Base-by-base conservation (phyloP, 495 filamentous ascomycete species). In the Amorphotheca resinae region DNA sequence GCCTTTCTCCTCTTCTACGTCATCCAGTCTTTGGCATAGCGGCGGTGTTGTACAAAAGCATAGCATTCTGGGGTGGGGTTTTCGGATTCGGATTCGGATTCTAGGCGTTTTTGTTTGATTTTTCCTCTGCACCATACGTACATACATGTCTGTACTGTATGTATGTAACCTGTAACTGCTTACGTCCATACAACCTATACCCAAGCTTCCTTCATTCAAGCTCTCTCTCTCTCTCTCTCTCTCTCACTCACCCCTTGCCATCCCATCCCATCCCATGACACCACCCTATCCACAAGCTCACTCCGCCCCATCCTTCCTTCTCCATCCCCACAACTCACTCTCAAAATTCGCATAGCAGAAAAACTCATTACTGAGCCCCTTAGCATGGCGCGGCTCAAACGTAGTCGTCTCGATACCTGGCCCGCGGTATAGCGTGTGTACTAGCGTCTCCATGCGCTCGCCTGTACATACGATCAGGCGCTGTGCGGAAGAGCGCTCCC, bases 1-100 rank as follows among this genome's bases (percentile, higher is more conserved):
- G 87, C 88, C 9, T 95, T 93, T 59, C 63, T 95, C 31, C 62
- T 95, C 30, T 89, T 94, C 59, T 95, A 95, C 51, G 79, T 81
- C 36, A 74, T 85, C 32, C 70, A 78, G 37, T 75, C 71, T 16
- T 57, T 84, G 33, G 59, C 69, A 46, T 73, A 62, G 42, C 6
- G n/a, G 31, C n/a, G 1, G 30, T 22, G 21, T 22, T 16, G 44
- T 22, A 2, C 9, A 23, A 23, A 0, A 2, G 12, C 15, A 20
- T 43, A n/a, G n/a, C n/a, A n/a, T n/a, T n/a, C n/a, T n/a, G n/a
- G n/a, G n/a, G n/a, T n/a, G n/a, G n/a, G n/a, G n/a, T n/a, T n/a
- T n/a, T n/a, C n/a, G n/a, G n/a, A n/a, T n/a, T n/a, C n/a, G n/a
- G n/a, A n/a, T n/a, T n/a, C 32, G 32, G n/a, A 33, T 33, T 33